phyloP scores from a whole-genome alignment of 2,329 filamentous ascomycete species.

The Sclerotiophoma versabilis region DNA sequence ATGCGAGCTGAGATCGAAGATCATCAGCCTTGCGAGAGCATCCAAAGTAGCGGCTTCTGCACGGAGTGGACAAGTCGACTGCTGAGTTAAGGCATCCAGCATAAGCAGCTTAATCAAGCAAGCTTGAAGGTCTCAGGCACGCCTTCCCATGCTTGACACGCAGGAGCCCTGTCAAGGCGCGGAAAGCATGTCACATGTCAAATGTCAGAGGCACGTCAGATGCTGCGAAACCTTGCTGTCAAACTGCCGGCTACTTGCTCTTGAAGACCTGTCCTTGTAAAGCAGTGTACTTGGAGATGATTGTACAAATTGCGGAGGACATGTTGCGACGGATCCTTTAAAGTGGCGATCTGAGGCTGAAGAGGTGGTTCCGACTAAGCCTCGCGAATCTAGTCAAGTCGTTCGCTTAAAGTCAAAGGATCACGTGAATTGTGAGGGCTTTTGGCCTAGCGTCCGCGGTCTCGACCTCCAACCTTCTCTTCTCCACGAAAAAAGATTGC shows the following conservation, averaged over 20 bases:
- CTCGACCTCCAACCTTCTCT: constrained; percentile 6
- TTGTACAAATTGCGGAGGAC: neutral
- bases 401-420: neutral
- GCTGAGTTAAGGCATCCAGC: neutral
- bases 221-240: neutral
- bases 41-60: neutral
- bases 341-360: constrained; percentile 15
- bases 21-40: neutral
- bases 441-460: constrained; percentile 1
- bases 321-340: neutral
- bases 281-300: neutral
- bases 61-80: neutral
- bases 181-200: neutral
- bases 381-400: constrained; percentile 1
- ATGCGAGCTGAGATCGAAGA: constrained; percentile 7
- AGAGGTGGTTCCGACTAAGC: neutral
- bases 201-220: neutral
- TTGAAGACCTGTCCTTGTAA: neutral
- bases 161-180: neutral
- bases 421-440: neutral
- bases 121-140: neutral
- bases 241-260: neutral
- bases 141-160: neutral
- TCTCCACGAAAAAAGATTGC: neutral
- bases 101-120: constrained; percentile 4